Evolutionary conservation across 495 filamentous ascomycete genomes (phyloP).

Genomic region (Xylaria sp.): DNA sequence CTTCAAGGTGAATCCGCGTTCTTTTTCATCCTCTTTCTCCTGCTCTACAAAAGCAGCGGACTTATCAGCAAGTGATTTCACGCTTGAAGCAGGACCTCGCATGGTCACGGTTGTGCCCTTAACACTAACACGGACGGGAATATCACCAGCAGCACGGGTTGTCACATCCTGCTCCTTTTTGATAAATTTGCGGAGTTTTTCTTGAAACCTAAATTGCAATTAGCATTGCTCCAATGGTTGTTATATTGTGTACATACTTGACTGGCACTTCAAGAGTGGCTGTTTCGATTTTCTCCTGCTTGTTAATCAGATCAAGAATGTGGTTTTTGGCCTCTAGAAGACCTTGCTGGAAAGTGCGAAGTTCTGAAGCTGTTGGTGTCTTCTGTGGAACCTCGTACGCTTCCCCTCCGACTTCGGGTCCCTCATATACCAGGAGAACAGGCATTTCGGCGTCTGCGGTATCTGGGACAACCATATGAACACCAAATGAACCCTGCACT

Average conservation of each 20-base stretch:
- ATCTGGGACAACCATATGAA: conserved; percentile 79
- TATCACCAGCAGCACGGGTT: conserved; percentile 64
- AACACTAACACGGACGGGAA: conserved; percentile 73
- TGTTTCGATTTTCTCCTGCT: conserved; percentile 72
- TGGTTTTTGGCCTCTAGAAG: conserved; percentile 76
- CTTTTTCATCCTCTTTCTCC: conserved; percentile 85
- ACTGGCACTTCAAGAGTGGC: conserved; percentile 70
- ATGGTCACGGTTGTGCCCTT: conserved; percentile 67
- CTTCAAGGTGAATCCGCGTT: conserved; percentile 80
- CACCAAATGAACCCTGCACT: conserved; percentile 76
- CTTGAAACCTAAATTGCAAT: conserved; percentile 56
- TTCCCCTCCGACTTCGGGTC: conserved; percentile 58
- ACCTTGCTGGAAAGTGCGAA: conserved; percentile 69
- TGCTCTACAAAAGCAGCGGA: conserved; percentile 78
- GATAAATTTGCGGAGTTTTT: conserved; percentile 79
- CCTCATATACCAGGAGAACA: conserved; percentile 88
- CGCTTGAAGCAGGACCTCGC: conserved; percentile 74
- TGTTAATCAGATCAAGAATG: conserved; percentile 71
- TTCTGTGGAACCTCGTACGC: conserved; percentile 71
- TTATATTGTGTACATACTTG: conserved; percentile 58
- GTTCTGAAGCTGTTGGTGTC: conserved; percentile 64
- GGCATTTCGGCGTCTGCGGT: conserved; percentile 60
- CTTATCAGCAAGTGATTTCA: conserved; percentile 72
- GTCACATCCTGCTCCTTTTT: conserved; percentile 71
- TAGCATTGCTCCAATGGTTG: conserved; percentile 18